Conservation (phyloP, 163 green algal species). For the Prototheca wickerhamii region DNA sequence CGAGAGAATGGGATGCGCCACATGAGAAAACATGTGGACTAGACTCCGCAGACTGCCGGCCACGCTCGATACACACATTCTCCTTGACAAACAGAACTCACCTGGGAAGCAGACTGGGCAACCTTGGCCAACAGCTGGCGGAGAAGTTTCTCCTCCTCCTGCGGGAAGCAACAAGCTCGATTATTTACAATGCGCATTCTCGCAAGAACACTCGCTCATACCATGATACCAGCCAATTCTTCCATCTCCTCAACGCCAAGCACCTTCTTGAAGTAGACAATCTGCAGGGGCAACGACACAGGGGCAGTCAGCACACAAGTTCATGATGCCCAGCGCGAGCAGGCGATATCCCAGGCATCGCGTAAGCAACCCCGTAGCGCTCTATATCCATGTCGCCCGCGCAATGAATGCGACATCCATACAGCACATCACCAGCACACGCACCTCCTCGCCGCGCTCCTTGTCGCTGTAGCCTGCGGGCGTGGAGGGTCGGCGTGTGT, state of each 20-base stretch:
- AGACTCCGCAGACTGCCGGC: not conserved
- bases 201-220: not conserved
- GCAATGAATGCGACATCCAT: too few species aligned
- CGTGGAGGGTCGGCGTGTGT: not conserved
- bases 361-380: too few species aligned
- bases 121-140: constrained; percentile 31
- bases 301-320: too few species aligned
- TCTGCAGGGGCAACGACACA: too few species aligned
- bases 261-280: constrained; percentile 22
- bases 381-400: too few species aligned
- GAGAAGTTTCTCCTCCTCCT: constrained; percentile 31
- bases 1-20: not conserved
- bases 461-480: constrained; percentile 24
- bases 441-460: constrained; percentile 28
- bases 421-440: not conserved
- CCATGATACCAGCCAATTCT: not conserved
- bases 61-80: not conserved
- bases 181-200: not conserved
- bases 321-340: not conserved
- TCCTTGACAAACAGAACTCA: not conserved
- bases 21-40: too few species aligned
- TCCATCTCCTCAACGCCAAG: not conserved
- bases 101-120: not conserved
- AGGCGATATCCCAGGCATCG: not conserved
- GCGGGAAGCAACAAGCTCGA: not conserved